phyloP scores from a whole-genome alignment of 768 basidiomycete genomes.

The Saitozyma sp. region DNA sequence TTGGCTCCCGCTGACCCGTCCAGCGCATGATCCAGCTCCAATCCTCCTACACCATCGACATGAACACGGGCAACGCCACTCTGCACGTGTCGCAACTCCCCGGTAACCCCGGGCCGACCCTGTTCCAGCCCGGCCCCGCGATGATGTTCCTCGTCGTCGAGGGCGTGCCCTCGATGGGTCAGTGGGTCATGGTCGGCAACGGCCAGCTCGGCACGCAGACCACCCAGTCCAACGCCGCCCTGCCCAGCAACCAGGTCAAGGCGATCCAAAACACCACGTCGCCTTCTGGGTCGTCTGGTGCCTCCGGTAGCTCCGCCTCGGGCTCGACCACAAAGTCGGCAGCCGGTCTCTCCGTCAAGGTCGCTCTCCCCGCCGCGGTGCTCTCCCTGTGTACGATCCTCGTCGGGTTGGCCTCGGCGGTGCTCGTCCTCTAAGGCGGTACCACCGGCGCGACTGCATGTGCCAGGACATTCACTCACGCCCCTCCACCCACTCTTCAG shows the following conservation, averaged over 20 bases:
- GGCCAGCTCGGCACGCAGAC: conserved; percentile 75
- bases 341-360: too few relatives aligned
- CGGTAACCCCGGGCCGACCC: conserved; percentile 68
- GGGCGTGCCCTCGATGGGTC: conserved; percentile 79
- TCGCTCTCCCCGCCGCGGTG: too few relatives aligned
- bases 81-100: conserved; percentile 80
- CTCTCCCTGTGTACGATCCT: too few relatives aligned
- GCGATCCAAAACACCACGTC: conserved; percentile 9
- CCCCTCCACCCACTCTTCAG: too few relatives aligned
- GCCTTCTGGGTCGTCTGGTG: background rate
- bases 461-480: too few relatives aligned
- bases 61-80: conserved; percentile 69
- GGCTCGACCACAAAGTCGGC: background rate
- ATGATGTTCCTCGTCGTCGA: conserved; percentile 79
- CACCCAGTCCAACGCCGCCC: conserved; percentile 28
- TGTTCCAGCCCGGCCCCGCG: conserved; percentile 87
- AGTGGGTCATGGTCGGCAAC: conserved; percentile 73
- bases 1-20: too few relatives aligned
- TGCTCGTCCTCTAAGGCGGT: too few relatives aligned
- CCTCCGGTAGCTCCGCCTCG: background rate
- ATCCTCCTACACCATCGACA: conserved; percentile 76
- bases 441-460: too few relatives aligned
- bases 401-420: too few relatives aligned
- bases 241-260: conserved; percentile 23
- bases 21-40: conserved; percentile 79